Evolutionary conservation across 768 basidiomycete genomes (phyloP), one percentile per base, ranked within the genome.

Genomic region (Epithele typhae): DNA sequence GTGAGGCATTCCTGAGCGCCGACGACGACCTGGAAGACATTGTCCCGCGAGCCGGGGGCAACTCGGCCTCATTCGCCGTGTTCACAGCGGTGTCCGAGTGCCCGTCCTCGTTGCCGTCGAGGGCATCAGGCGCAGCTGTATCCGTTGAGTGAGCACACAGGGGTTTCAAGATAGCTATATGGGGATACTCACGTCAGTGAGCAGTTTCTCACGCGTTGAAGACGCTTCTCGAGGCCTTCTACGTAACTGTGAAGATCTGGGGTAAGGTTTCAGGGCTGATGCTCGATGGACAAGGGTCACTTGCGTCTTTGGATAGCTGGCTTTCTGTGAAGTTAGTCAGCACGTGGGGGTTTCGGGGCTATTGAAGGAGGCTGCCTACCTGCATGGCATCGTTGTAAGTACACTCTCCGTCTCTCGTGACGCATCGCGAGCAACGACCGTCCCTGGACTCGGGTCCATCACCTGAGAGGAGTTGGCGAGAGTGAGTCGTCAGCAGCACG

Each of bases 201-300:
- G 12, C 1, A 41, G 34, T 17, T 35, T 21, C 21, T 48, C 46
- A 48, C 23, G 4, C 35, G 33, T 15, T 35, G 18, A 8, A 48
- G 23, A 25, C 46, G 46, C n/a, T 27, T 30, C 19, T 48, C 46
- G 3, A 48, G 40, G 11, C 15, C 30, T 18, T 48, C 34, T 4
- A 48, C 46, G 15, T 48, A 48, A 14, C 46, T 48, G 21, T 3
- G 3, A 33, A 40, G 12, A 10, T 17, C 3, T 12, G 15, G 24
- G 19, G 14, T 18, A n/a, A 25, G 10, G 17, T 22, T 12, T 6
- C n/a, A n/a, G n/a, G n/a, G n/a, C n/a, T n/a, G 21, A 15, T 10
- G 6, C 4, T n/a, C 10, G 25, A 37, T 14, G 8, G 5, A 17
- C 15, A 2, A n/a, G 32, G 15, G 3, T 10, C 15, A 15, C n/a